phyloP scores from a whole-genome alignment of 768 basidiomycete genomes.

The Holtermannia corniformis region DNA sequence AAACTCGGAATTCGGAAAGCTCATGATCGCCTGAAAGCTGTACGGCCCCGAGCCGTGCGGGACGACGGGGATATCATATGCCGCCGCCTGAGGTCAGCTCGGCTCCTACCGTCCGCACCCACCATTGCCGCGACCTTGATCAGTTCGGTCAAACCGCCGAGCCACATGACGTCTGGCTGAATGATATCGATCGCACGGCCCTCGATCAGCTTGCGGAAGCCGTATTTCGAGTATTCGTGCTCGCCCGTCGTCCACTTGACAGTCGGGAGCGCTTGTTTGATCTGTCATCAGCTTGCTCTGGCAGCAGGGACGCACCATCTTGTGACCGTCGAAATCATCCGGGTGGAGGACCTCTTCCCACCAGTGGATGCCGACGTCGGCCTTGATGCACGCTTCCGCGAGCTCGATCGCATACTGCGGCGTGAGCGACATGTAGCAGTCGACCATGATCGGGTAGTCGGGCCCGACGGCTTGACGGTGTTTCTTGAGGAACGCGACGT shows the following conservation, averaged over 20 bases:
- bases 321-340: slow-evolving; percentile 42
- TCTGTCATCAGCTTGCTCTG: slow-evolving; percentile 9
- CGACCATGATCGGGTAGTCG: slow-evolving; percentile 43
- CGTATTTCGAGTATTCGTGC: slow-evolving; percentile 43
- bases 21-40: slow-evolving; percentile 47
- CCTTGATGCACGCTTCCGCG: slow-evolving; percentile 36
- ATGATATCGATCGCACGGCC: slow-evolving; percentile 42
- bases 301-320: slow-evolving; percentile 6
- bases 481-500: slow-evolving; percentile 39
- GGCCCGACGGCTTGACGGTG: slow-evolving; percentile 39
- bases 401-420: slow-evolving; percentile 41
- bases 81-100: slow-evolving; percentile 39
- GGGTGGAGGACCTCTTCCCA: slow-evolving; percentile 44
- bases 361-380: slow-evolving; percentile 44
- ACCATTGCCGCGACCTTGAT: slow-evolving; percentile 34
- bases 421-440: slow-evolving; percentile 41
- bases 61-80: slow-evolving; percentile 48
- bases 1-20: slow-evolving; percentile 43
- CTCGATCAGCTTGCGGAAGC: slow-evolving; percentile 44
- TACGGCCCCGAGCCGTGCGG: slow-evolving; percentile 49
- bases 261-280: slow-evolving; percentile 40
- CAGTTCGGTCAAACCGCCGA: slow-evolving; percentile 41
- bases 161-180: slow-evolving; percentile 44
- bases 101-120: not conserved
- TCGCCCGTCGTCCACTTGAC: slow-evolving; percentile 44